Conservation (phyloP, 148 eudicot species). For the Cornus kousa region DNA sequence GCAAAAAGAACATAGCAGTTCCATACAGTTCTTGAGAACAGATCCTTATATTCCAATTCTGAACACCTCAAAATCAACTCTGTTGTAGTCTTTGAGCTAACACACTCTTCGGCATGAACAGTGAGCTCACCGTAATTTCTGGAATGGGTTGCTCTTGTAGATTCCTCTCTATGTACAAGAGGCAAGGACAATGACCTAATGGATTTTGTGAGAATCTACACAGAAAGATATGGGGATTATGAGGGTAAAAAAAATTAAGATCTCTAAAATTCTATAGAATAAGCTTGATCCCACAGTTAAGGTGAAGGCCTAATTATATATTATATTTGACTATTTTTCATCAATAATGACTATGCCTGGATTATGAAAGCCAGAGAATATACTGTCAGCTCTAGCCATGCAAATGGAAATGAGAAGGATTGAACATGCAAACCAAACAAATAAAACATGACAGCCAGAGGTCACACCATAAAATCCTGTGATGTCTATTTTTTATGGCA, state of each 20-base stretch:
- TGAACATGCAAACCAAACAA: background rate
- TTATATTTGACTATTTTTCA: background rate
- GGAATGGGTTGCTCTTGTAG: constrained; percentile 36
- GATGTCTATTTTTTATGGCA: background rate
- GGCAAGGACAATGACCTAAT: constrained; percentile 55
- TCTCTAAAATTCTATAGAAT: constrained; percentile 3
- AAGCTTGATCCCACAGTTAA: background rate
- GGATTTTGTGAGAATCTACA: constrained; percentile 70
- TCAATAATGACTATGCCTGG: background rate
- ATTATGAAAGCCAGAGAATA: constrained; percentile 1
- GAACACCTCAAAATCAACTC: constrained; percentile 82
- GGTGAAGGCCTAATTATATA: constrained; percentile 1
- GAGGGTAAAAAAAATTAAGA: constrained; percentile 11
- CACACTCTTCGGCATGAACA: constrained; percentile 79
- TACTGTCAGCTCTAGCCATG: constrained; percentile 2
- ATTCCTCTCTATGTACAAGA: constrained; percentile 51
- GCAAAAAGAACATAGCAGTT: constrained; percentile 13
- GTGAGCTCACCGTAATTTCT: constrained; percentile 61
- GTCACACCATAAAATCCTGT: background rate
- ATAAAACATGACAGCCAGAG: background rate
- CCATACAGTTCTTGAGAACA: constrained; percentile 92
- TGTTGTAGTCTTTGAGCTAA: constrained; percentile 65
- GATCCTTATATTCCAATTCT: constrained; percentile 84
- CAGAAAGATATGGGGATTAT: constrained; percentile 20
- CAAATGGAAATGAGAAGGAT: constrained; percentile 2